These are phyloP conservation scores for Geoglossum cookeanum DNA, from an alignment of 2,329 filamentous ascomycete species.

Conservation along the genomic window DNA sequence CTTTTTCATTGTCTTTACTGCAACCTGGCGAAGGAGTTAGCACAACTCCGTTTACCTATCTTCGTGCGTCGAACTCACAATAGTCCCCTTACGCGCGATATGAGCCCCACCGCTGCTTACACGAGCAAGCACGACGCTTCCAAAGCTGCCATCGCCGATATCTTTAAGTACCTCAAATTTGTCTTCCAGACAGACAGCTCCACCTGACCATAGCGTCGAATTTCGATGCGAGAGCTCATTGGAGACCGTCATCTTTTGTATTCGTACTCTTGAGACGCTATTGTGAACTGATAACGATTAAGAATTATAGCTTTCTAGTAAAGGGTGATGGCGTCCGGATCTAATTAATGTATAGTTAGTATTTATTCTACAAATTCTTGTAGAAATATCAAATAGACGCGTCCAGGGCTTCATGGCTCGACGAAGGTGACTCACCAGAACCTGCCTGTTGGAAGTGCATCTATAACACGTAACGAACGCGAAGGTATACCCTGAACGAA, in stretches of 20 bases:
- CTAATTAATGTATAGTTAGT: background rate
- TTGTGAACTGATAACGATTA: background rate
- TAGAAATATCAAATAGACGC: background rate
- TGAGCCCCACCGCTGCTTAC: constrained; percentile 79
- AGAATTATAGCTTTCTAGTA: background rate
- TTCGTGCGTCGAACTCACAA: constrained; percentile 41
- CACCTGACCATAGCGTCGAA: background rate
- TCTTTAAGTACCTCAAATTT: constrained; percentile 95
- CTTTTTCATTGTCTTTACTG: constrained; percentile 99
- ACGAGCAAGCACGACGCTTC: constrained; percentile 80
- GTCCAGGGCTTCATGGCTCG: background rate
- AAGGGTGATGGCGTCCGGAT: background rate
- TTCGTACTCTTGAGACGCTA: background rate
- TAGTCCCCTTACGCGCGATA: constrained; percentile 72
- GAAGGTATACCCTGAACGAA: background rate
- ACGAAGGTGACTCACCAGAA: background rate
- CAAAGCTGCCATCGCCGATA: constrained; percentile 96
- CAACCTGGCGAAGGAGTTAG: constrained; percentile 42
- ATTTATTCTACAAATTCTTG: background rate
- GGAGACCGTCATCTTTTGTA: constrained; percentile 50
- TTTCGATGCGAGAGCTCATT: constrained; percentile 30
- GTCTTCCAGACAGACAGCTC: constrained; percentile 47
- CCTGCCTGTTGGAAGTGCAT: background rate
- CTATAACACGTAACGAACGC: background rate
- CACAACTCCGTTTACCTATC: background rate